phyloP scores from a whole-genome alignment of 331 rosid genomes.

The Pyracantha coccinea region DNA sequence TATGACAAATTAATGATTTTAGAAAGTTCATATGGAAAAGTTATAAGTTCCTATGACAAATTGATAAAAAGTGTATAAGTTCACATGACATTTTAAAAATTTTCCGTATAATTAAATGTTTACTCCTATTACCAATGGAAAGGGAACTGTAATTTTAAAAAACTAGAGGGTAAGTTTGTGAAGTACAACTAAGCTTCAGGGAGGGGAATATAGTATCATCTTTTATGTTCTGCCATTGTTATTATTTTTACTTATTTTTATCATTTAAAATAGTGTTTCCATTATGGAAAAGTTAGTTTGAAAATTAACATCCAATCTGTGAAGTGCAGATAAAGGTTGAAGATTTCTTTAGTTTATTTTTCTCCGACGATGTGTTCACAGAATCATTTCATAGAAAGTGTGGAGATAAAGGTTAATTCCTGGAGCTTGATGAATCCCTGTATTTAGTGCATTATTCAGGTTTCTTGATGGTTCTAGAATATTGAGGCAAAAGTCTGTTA shows the following conservation, averaged over 20 bases:
- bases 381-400: slow-evolving; percentile 65
- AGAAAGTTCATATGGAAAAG: too few species aligned
- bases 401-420: slow-evolving; percentile 78
- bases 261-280: slow-evolving; percentile 6
- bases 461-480: neutral
- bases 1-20: too few species aligned
- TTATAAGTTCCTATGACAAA: too few species aligned
- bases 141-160: neutral
- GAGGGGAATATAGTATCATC: neutral
- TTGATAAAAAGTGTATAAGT: too few species aligned
- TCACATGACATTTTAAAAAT: too few species aligned
- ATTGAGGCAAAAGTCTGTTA: neutral
- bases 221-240: neutral
- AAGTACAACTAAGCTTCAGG: neutral
- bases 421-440: slow-evolving; percentile 5
- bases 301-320: slow-evolving; percentile 12
- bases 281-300: slow-evolving; percentile 5
- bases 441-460: neutral
- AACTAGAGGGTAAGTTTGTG: neutral
- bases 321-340: slow-evolving; percentile 80
- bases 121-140: too few species aligned
- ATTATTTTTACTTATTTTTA: neutral
- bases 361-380: slow-evolving; percentile 62
- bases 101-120: too few species aligned
- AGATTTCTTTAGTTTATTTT: slow-evolving; percentile 70